Conservation (phyloP, 2,329 filamentous ascomycete genomes). For the Colletotrichum godetiae region DNA sequence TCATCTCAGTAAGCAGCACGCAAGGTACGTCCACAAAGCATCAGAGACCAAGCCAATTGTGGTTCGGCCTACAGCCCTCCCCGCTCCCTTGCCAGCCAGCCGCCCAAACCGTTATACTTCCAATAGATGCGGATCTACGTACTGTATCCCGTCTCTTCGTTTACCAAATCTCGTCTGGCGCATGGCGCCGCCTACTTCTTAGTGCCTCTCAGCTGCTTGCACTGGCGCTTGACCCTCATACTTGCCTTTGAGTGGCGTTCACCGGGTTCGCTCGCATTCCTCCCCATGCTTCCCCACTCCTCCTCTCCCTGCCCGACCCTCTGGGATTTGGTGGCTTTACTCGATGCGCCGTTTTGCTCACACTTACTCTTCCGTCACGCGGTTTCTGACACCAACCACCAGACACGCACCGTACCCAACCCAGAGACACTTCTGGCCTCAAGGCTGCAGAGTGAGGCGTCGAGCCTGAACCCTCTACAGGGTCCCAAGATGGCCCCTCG, state of each 20-base stretch:
- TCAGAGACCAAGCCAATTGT: slow-evolving; percentile 18
- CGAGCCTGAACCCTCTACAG: neutral
- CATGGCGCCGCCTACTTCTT: slow-evolving; percentile 9
- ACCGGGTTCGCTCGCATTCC: slow-evolving; percentile 5
- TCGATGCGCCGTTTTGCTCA: slow-evolving; percentile 10
- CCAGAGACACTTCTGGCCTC: slow-evolving; percentile 13
- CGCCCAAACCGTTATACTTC: slow-evolving; percentile 30
- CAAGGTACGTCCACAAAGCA: neutral
- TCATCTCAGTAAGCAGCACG: slow-evolving; percentile 3
- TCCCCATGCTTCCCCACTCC: neutral
- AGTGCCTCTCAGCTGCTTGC: slow-evolving; percentile 20
- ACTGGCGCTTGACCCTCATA: neutral
- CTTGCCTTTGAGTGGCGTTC: slow-evolving; percentile 24
- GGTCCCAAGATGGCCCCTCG: slow-evolving; percentile 14
- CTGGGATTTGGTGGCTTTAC: slow-evolving; percentile 23
- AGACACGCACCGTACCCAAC: slow-evolving; percentile 2
- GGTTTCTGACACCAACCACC: slow-evolving; percentile 26
- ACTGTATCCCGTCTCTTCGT: slow-evolving; percentile 6
- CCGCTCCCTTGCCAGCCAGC: slow-evolving; percentile 14
- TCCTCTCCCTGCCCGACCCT: slow-evolving; percentile 7
- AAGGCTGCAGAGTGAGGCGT: slow-evolving; percentile 25
- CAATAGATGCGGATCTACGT: slow-evolving; percentile 28
- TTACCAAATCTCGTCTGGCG: neutral
- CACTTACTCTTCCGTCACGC: slow-evolving; percentile 21
- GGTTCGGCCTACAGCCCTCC: slow-evolving; percentile 30